Percentiles rank a stretch among this genome's conserved stretches.
Conservation (phyloP, 306 rosid genomes). For the Gastrolobium bilobum region DNA sequence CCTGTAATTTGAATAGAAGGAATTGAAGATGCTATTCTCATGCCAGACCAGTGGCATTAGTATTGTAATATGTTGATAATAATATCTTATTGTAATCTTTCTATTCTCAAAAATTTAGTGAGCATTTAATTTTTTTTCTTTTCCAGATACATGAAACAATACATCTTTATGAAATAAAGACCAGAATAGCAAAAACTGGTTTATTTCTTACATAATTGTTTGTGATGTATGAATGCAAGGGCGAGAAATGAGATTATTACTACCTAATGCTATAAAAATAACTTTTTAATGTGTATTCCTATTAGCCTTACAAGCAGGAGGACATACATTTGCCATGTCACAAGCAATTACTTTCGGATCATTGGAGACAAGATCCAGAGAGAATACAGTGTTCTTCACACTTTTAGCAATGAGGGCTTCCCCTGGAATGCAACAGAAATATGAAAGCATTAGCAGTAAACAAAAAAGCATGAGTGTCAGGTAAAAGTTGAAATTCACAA, state of each 20-base stretch:
- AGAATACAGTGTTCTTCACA: slow-evolving; percentile 87
- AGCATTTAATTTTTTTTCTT: slow-evolving; percentile 4
- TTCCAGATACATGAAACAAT: slow-evolving; percentile 18
- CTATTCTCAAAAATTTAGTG: background rate
- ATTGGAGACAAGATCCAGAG: slow-evolving; percentile 89
- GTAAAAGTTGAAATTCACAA: background rate
- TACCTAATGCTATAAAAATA: background rate
- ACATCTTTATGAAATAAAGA: background rate
- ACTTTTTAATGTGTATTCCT: background rate
- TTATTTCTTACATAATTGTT: slow-evolving; percentile 1
- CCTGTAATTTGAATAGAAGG: slow-evolving; percentile 5
- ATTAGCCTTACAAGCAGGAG: slow-evolving; percentile 37
- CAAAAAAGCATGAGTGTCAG: slow-evolving; percentile 4
- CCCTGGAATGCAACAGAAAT: slow-evolving; percentile 61
- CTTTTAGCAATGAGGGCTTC: slow-evolving; percentile 87
- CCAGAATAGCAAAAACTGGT: slow-evolving; percentile 14
- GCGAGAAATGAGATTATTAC: slow-evolving; percentile 12
- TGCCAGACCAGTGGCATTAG: background rate
- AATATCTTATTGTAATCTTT: background rate
- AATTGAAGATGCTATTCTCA: slow-evolving; percentile 8
- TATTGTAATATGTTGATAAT: background rate
- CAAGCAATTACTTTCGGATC: slow-evolving; percentile 87
- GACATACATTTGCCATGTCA: slow-evolving; percentile 88
- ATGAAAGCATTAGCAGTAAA: slow-evolving; percentile 32
- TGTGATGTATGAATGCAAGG: slow-evolving; percentile 10